Evolutionary conservation across 2,329 filamentous ascomycete species (phyloP), one percentile per base, ranked within the genome.

Genomic region (Madurella fahalii): DNA sequence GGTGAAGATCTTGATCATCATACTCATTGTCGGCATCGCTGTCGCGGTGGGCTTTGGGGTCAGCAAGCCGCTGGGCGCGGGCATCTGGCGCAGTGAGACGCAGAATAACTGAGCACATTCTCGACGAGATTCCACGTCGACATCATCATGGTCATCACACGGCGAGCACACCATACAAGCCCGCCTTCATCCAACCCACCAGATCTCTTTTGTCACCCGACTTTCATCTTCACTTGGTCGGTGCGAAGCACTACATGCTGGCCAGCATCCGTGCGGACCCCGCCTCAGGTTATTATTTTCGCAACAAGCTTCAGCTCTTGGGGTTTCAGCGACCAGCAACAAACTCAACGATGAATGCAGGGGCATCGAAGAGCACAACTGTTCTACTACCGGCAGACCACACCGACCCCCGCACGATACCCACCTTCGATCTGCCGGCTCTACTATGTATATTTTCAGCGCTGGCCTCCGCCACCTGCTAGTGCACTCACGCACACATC

Each of bases 61-160:
- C 61, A 84, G 80, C 73, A 84, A 81, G 67, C 76, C 80, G 2
- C 71, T 84, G 1, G 77, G 78, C 12, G 81, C 81, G n/a, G 74
- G 75, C 15, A 80, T 84, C 60, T 85, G 81, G 81, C 69, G 72
- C 44, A 62, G 56, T 56, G 58, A 63, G 50, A 61, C 56, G 15
- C 58, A 64, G 43, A 62, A 60, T 34, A 60, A 47, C 40, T 61
- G 41, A 52, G 53, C 44, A 31, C 30, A 17, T 41, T 18, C 30
- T 20, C 17, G 30, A 9, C 9, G 5, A 9, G 32, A 9, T 34
- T 30, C 37, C 13, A n/a, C 31, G 20, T 25, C 40, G 25, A 18
- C 20, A 16, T 12, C 41, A 18, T n/a, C n/a, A 13, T 30, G 9
- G 32, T 15, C 31, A 31, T 40, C 48, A 40, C 47, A 15, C 18